Conservation (phyloP, 1,139 yeast species). For the Yamadazyma friedrichii region DNA sequence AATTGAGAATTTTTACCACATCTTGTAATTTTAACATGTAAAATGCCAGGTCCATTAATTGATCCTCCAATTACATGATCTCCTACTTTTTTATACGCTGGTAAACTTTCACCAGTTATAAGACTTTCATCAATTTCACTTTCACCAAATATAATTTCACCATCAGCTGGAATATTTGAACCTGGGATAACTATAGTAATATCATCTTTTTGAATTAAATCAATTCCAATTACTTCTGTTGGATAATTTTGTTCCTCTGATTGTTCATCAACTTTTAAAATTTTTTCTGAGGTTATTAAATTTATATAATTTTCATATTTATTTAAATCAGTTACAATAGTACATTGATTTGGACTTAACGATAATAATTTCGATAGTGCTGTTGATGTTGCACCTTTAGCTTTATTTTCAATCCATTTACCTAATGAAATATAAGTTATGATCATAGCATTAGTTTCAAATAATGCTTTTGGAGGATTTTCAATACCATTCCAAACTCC, state of each 20-base stretch:
- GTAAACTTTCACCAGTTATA: conserved; percentile 85
- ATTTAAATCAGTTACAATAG: conserved; percentile 48
- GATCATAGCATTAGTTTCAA: conserved; percentile 87
- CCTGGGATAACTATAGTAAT: conserved; percentile 82
- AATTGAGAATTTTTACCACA: conserved; percentile 85
- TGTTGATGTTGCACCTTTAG: conserved; percentile 90
- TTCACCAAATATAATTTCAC: conserved; percentile 69
- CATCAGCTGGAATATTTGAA: conserved; percentile 89
- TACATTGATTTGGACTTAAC: conserved; percentile 76
- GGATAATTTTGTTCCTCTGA: conserved; percentile 17
- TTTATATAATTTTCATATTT: conserved; percentile 21
- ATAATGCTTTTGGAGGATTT: conserved; percentile 63
- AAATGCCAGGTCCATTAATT: conserved; percentile 72
- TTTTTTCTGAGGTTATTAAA: neutral
- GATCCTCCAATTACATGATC: conserved; percentile 85
- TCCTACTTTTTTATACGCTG: conserved; percentile 61
- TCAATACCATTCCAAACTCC: conserved; percentile 39
- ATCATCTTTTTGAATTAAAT: conserved; percentile 75
- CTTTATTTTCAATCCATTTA: conserved; percentile 85
- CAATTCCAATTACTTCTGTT: conserved; percentile 55
- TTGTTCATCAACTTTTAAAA: neutral
- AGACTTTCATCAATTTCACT: conserved; percentile 86
- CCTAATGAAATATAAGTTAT: conserved; percentile 83
- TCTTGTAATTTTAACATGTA: conserved; percentile 65
- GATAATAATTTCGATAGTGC: conserved; percentile 81